A percentile compares a stretch with the other conserved stretches of the same genome.
Evolutionary conservation across 306 rosid genomes (phyloP).

Genomic region (Prosopis cineraria): DNA sequence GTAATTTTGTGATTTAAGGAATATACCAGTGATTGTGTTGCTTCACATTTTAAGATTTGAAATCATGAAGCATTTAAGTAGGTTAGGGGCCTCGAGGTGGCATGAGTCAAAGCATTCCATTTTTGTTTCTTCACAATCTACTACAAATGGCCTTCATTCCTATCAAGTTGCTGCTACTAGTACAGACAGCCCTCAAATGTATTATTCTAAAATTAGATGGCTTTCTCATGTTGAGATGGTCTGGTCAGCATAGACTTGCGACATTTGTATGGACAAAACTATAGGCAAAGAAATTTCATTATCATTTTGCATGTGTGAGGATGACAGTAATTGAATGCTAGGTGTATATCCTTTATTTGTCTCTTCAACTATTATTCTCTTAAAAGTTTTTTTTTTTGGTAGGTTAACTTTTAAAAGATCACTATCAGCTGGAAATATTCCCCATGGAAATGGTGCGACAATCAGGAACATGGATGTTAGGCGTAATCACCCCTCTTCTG

Average conservation of each 20-base stretch:
- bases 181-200: background rate
- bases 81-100: constrained; percentile 15
- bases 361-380: constrained; percentile 27
- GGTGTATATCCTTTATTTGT: constrained; percentile 7
- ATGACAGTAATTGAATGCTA: background rate
- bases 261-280: background rate
- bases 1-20: constrained; percentile 26
- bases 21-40: background rate
- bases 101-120: background rate
- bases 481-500: constrained; percentile 45
- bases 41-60: constrained; percentile 3
- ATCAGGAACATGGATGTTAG: constrained; percentile 42
- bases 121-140: background rate
- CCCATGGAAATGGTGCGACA: constrained; percentile 51
- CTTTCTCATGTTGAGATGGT: background rate
- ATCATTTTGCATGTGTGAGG: background rate
- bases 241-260: background rate
- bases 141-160: background rate
- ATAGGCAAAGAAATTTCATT: background rate
- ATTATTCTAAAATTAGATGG: background rate
- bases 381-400: constrained; percentile 34
- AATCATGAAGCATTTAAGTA: background rate
- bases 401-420: constrained; percentile 83
- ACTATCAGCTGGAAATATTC: constrained; percentile 82
- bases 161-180: background rate